A percentile compares a stretch with the other conserved stretches of the same genome.
phyloP scores from a whole-genome alignment of 805 yeast species.

The Pichia californica region DNA sequence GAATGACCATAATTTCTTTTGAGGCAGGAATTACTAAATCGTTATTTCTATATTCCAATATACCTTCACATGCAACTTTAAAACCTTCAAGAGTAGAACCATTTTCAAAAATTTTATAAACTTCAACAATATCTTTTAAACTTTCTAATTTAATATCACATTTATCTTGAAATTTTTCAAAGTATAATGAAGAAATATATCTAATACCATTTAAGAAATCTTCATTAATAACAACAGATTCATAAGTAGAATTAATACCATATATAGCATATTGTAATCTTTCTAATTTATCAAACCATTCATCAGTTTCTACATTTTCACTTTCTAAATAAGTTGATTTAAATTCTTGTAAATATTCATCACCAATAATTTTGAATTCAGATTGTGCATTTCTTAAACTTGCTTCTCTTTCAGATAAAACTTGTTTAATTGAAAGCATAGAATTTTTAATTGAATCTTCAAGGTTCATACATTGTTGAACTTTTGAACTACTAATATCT shows the following conservation, averaged over 20 bases:
- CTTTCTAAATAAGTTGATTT: slow-evolving; percentile 48
- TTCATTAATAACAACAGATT: slow-evolving; percentile 51
- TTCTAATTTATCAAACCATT: slow-evolving; percentile 60
- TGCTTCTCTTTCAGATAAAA: slow-evolving; percentile 76
- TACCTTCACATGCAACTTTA: slow-evolving; percentile 28
- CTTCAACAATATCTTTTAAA: slow-evolving; percentile 33
- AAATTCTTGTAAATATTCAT: slow-evolving; percentile 50
- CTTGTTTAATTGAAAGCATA: slow-evolving; percentile 80
- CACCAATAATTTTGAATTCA: slow-evolving; percentile 38
- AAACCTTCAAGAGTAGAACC: slow-evolving; percentile 32
- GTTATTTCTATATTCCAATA: slow-evolving; percentile 30
- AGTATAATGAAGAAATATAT: slow-evolving; percentile 63
- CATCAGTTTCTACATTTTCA: slow-evolving; percentile 47
- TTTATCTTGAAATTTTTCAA: slow-evolving; percentile 39
- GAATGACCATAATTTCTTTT: slow-evolving; percentile 31
- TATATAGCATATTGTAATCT: slow-evolving; percentile 78
- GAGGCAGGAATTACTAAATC: slow-evolving; percentile 29
- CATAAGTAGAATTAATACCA: slow-evolving; percentile 72
- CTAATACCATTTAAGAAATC: slow-evolving; percentile 62
- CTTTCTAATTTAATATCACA: slow-evolving; percentile 37
- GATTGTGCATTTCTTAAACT: slow-evolving; percentile 56
- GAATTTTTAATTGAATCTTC: slow-evolving; percentile 47
- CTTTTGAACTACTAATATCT: slow-evolving; percentile 28
- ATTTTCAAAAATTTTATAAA: slow-evolving; percentile 32
- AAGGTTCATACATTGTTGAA: slow-evolving; percentile 17